Conservation (phyloP, 805 yeast genomes). For the Dipodascus albidus region DNA sequence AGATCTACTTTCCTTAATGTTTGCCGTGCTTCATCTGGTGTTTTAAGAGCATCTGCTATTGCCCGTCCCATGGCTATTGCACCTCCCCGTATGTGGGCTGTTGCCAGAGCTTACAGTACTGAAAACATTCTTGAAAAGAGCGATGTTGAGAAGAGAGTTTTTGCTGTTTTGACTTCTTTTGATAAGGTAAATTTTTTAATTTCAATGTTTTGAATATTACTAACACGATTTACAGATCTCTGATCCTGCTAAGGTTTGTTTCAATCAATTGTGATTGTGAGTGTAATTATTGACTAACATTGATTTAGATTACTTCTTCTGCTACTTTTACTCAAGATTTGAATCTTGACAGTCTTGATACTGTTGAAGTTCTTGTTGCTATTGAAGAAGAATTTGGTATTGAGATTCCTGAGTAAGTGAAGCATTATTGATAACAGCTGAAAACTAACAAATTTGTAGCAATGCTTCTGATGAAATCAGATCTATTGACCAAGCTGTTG, state of each 20-base stretch:
- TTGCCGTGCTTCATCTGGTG: constrained; percentile 22
- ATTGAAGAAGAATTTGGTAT: constrained; percentile 70
- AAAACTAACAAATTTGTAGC: constrained; percentile 12
- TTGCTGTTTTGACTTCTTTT: constrained; percentile 61
- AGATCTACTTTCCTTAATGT: constrained; percentile 10
- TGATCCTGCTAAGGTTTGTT: constrained; percentile 9
- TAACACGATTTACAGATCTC: constrained; percentile 7
- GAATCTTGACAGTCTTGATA: constrained; percentile 80
- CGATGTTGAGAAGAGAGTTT: constrained; percentile 73
- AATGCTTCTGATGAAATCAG: constrained; percentile 80
- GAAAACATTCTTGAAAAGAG: constrained; percentile 53
- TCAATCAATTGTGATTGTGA: neutral
- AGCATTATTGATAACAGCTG: no score
- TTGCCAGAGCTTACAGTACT: constrained; percentile 37
- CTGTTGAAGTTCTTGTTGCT: constrained; percentile 88
- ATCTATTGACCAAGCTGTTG: constrained; percentile 80
- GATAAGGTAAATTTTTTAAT: constrained; percentile 41
- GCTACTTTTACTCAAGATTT: constrained; percentile 39
- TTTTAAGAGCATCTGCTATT: constrained; percentile 18
- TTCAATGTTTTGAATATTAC: constrained; percentile 6
- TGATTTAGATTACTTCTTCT: constrained; percentile 24
- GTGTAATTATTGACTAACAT: neutral
- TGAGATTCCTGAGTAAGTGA: constrained; percentile 39
- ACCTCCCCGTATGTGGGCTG: constrained; percentile 11
- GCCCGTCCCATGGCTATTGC: constrained; percentile 13